A percentile compares a stretch with the other conserved stretches of the same genome.
These are phyloP conservation scores for Citrus unshiu DNA, from an alignment of 345 rosid genomes.

Conservation along the genomic window DNA sequence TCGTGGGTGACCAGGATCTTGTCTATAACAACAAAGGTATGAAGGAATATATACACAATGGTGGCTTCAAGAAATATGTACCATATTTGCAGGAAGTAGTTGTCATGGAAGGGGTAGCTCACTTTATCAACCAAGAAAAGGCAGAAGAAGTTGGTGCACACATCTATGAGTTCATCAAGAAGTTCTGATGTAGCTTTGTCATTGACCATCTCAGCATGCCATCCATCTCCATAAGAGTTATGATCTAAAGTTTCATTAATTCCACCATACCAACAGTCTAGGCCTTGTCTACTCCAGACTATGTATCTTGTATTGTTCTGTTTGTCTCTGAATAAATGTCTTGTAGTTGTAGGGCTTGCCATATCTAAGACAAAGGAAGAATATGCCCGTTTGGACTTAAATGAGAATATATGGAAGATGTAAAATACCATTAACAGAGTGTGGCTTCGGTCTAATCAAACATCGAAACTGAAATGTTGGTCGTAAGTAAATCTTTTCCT, in stretches of 20 bases:
- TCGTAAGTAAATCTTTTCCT: background rate
- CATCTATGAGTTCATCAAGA: slow-evolving; percentile 63
- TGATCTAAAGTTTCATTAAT: background rate
- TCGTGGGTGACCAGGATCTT: slow-evolving; percentile 71
- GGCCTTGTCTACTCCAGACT: background rate
- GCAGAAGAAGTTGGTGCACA: slow-evolving; percentile 59
- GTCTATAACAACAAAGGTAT: slow-evolving; percentile 54
- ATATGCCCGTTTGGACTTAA: background rate
- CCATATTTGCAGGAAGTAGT: slow-evolving; percentile 74
- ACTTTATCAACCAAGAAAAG: slow-evolving; percentile 66
- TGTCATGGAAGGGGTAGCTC: slow-evolving; percentile 84
- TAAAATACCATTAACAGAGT: background rate
- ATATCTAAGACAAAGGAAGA: background rate
- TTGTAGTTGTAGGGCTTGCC: background rate
- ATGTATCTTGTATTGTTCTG: background rate
- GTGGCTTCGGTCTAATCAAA: background rate
- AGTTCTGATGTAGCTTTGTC: slow-evolving; percentile 32
- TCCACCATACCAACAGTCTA: background rate
- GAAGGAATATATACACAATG: slow-evolving; percentile 55
- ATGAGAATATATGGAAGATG: background rate
- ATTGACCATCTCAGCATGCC: background rate
- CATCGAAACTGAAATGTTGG: background rate
- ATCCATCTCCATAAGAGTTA: background rate
- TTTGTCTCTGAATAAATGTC: background rate
- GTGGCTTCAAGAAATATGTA: slow-evolving; percentile 53